Conservation (phyloP, 169 alveolate species). For the Cystoisospora suis region DNA sequence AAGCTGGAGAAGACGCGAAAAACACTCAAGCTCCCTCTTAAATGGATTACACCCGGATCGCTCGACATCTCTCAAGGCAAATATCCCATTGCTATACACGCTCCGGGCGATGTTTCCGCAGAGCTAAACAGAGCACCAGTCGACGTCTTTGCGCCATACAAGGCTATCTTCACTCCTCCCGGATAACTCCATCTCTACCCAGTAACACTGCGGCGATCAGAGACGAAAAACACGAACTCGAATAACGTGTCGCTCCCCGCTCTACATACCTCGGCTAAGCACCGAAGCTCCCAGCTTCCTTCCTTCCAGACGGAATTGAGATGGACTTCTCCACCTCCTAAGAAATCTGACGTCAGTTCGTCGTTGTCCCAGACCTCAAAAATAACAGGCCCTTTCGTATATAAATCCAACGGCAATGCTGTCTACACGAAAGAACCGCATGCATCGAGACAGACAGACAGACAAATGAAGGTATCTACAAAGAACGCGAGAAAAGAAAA, state of each 20-base stretch:
- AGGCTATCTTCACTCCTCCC: no score
- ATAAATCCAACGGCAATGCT: slow-evolving; percentile 70
- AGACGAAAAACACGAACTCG: neutral
- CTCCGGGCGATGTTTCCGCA: no score
- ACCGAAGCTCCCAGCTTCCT: slow-evolving; percentile 65
- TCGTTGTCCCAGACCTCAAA: slow-evolving; percentile 76
- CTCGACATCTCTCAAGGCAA: no score
- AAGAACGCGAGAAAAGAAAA: neutral
- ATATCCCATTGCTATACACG: no score
- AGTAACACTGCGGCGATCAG: no score
- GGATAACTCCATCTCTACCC: no score
- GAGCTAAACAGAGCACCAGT: no score
- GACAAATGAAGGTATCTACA: neutral
- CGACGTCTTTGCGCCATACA: no score
- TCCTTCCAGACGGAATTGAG: slow-evolving; percentile 59
- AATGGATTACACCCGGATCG: no score
- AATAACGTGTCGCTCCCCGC: neutral
- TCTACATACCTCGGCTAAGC: slow-evolving; percentile 66
- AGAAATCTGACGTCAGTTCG: slow-evolving; percentile 70
- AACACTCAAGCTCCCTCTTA: no score
- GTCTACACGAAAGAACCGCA: slow-evolving; percentile 16
- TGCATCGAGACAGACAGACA: neutral
- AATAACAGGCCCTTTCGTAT: slow-evolving; percentile 68
- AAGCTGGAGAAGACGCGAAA: no score
- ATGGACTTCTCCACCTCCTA: slow-evolving; percentile 70